Evolutionary conservation across 208 protist genomes (phyloP).

Genomic region (Leishmania lainsoni): DNA sequence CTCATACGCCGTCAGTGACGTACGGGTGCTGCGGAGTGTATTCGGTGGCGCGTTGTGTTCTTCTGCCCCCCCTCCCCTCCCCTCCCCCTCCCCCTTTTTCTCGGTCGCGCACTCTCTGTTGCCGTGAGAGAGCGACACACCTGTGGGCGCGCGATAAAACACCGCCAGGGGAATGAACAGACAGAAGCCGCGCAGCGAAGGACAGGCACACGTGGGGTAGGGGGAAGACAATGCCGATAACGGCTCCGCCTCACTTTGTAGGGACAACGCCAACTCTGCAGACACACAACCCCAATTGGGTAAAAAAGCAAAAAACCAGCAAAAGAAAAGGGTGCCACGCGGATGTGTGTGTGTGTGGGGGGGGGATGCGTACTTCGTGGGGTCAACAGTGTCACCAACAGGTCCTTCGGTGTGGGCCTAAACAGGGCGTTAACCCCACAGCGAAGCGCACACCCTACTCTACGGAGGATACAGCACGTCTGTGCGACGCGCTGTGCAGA

Average conservation of each 20-base stretch:
- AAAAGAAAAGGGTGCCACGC: background rate
- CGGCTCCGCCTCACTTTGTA: background rate
- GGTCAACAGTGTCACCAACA: no score
- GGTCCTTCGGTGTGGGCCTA: background rate
- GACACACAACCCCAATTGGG: background rate
- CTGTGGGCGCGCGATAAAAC: background rate
- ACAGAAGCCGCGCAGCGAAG: no score
- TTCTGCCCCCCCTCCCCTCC: background rate
- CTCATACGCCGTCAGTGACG: background rate
- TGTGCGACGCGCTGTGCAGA: background rate
- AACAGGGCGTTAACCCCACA: background rate
- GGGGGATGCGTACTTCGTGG: background rate
- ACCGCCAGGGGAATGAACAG: background rate
- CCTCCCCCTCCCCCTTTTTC: background rate
- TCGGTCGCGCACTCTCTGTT: background rate
- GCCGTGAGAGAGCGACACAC: background rate
- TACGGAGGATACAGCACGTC: background rate
- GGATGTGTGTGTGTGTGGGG: background rate
- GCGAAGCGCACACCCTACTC: background rate
- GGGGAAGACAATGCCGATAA: background rate
- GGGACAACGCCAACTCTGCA: no score
- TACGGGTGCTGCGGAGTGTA: background rate
- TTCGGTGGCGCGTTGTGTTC: background rate
- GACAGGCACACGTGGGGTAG: background rate
- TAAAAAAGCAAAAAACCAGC: background rate